Evolutionary conservation across 495 filamentous ascomycete genomes (phyloP).

Genomic region (Apiosordaria backusii): DNA sequence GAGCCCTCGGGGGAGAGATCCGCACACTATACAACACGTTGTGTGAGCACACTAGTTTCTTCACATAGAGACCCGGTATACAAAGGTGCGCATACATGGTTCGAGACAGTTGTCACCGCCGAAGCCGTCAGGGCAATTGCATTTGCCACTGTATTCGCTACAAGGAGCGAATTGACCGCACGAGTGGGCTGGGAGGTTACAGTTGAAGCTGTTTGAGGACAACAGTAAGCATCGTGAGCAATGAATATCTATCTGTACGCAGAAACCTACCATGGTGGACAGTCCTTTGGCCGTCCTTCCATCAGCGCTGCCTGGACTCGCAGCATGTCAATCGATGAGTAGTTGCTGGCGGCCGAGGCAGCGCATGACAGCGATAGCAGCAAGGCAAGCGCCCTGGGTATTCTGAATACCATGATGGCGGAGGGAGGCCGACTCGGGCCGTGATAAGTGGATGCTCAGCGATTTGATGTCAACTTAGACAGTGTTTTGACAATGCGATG

Average conservation of each 20-base stretch:
- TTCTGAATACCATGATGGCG: slow-evolving; percentile 38
- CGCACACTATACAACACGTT: slow-evolving; percentile 57
- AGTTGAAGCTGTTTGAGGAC: slow-evolving; percentile 76
- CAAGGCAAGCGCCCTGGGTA: slow-evolving; percentile 32
- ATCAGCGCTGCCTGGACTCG: slow-evolving; percentile 49
- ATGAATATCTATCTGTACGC: background rate
- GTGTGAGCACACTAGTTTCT: slow-evolving; percentile 12
- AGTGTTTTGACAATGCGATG: background rate
- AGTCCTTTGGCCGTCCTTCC: slow-evolving; percentile 55
- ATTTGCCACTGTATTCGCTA: slow-evolving; percentile 84
- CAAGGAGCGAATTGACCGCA: slow-evolving; percentile 87
- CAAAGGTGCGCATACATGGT: slow-evolving; percentile 52
- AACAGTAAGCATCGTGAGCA: slow-evolving; percentile 18
- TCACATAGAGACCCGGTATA: background rate
- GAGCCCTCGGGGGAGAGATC: slow-evolving; percentile 73
- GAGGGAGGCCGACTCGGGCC: slow-evolving; percentile 19
- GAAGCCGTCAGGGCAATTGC: slow-evolving; percentile 84
- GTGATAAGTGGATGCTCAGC: slow-evolving; percentile 18
- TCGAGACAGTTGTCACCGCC: slow-evolving; percentile 87
- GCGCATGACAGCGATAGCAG: slow-evolving; percentile 43
- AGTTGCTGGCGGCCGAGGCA: slow-evolving; percentile 42
- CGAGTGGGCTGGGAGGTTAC: slow-evolving; percentile 83
- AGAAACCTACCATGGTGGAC: slow-evolving; percentile 58
- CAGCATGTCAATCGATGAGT: slow-evolving; percentile 48
- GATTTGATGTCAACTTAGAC: slow-evolving; percentile 11